Evolutionary conservation across 2,329 filamentous ascomycete genomes (phyloP).

Genomic region (Pseudogymnoascus sp.): DNA sequence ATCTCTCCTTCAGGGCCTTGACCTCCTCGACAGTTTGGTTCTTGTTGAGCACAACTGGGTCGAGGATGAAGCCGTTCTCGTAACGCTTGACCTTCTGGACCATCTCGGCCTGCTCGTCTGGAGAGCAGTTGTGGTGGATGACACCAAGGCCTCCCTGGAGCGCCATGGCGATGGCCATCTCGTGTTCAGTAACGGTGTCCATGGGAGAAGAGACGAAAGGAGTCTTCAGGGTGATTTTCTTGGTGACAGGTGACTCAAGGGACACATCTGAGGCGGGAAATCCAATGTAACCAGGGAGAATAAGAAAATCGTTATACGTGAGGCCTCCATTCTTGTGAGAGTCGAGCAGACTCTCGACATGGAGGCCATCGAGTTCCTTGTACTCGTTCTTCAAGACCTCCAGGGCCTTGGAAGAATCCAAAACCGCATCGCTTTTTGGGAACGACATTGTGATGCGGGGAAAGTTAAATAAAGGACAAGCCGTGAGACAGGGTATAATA

Average conservation of each 20-base stretch:
- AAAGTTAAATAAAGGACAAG: slow-evolving; percentile 28
- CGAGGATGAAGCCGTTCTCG: slow-evolving; percentile 97
- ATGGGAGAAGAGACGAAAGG: slow-evolving; percentile 97
- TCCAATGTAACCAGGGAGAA: slow-evolving; percentile 95
- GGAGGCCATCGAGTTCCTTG: slow-evolving; percentile 73
- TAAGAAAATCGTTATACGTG: slow-evolving; percentile 97
- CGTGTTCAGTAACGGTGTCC: slow-evolving; percentile 98
- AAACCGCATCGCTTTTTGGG: slow-evolving; percentile 8
- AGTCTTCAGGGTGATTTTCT: slow-evolving; percentile 91
- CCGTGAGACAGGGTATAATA: slow-evolving; percentile 22
- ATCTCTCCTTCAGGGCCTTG: slow-evolving; percentile 89
- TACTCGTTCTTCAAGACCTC: slow-evolving; percentile 74
- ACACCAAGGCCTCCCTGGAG: slow-evolving; percentile 84
- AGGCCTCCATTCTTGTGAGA: slow-evolving; percentile 86
- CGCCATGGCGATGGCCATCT: slow-evolving; percentile 98
- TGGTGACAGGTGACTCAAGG: slow-evolving; percentile 88
- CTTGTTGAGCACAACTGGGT: slow-evolving; percentile 85
- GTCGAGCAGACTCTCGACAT: slow-evolving; percentile 80
- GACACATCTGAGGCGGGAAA: slow-evolving; percentile 85
- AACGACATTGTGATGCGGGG: slow-evolving; percentile 42
- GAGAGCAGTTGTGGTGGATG: slow-evolving; percentile 99
- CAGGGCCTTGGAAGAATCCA: slow-evolving; percentile 66
- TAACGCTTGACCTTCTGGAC: slow-evolving; percentile 98
- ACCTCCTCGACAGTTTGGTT: slow-evolving; percentile 86
- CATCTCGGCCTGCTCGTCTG: slow-evolving; percentile 96